Conservation (phyloP, 768 basidiomycete species). For the Hygrocybe coccinea region DNA sequence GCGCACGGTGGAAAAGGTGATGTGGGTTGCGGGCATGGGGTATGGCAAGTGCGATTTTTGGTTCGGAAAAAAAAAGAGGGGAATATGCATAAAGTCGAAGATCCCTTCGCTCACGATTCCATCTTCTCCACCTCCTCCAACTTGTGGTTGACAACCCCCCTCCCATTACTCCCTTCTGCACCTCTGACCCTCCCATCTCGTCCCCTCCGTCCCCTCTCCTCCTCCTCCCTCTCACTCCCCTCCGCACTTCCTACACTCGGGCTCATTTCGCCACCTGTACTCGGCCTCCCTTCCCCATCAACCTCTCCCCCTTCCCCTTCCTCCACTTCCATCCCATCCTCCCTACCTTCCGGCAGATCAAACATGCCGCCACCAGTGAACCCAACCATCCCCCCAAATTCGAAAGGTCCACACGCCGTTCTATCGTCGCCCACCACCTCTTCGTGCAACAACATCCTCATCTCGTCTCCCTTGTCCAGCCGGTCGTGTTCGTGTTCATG, state of each 20-base stretch:
- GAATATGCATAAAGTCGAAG: too few species aligned
- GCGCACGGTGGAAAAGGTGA: too few species aligned
- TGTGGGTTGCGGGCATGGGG: too few species aligned
- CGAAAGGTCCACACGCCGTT: not conserved
- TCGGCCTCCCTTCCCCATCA: slow-evolving; percentile 5
- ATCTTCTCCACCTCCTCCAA: too few species aligned
- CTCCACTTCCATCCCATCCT: slow-evolving; percentile 28
- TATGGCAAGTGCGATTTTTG: too few species aligned
- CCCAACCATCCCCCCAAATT: not conserved
- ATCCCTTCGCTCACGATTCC: too few species aligned
- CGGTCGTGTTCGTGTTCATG: slow-evolving; percentile 12
- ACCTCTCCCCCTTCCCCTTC: slow-evolving; percentile 25
- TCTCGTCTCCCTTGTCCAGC: slow-evolving; percentile 1
- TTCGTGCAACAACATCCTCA: slow-evolving; percentile 13
- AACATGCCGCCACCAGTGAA: too few species aligned
- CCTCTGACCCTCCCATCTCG: slow-evolving; percentile 13
- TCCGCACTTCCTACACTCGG: slow-evolving; percentile 1
- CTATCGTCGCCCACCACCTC: slow-evolving; percentile 4
- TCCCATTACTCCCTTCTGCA: not conserved
- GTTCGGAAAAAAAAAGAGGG: too few species aligned
- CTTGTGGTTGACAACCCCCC: too few species aligned
- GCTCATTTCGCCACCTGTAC: slow-evolving; percentile 14
- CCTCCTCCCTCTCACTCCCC: slow-evolving; percentile 8
- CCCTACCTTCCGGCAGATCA: slow-evolving; percentile 16
- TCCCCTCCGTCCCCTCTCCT: slow-evolving; percentile 13